These are phyloP conservation scores for Globisporangium ultimum DNA, from an alignment of 352 stramenopile species.

Conservation along the genomic window DNA sequence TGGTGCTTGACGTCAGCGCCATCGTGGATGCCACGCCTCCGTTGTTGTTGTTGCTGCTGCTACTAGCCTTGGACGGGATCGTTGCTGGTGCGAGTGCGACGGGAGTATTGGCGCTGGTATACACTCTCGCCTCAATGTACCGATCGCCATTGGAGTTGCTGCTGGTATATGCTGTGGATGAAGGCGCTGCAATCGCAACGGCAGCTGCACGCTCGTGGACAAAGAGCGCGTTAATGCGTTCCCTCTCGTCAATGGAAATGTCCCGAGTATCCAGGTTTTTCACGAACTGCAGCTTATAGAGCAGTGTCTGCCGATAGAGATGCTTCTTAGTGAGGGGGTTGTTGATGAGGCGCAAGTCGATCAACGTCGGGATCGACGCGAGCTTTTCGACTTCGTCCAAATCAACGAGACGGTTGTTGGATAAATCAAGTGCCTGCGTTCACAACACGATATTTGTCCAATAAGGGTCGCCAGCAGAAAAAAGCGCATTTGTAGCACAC, in stretches of 20 bases:
- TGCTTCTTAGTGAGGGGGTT: constrained; percentile 84
- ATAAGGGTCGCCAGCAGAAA: too few relatives aligned
- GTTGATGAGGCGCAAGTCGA: constrained; percentile 58
- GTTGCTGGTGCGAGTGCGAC: constrained; percentile 42
- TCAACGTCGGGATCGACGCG: constrained; percentile 42
- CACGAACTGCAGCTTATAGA: constrained; percentile 58
- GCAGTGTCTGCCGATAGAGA: constrained; percentile 65
- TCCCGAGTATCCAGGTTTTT: constrained; percentile 65
- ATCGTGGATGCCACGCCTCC: background rate
- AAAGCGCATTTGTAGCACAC: background rate
- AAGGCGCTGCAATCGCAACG: constrained; percentile 17
- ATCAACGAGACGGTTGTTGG: constrained; percentile 72
- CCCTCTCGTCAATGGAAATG: constrained; percentile 71
- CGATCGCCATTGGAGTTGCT: constrained; percentile 15
- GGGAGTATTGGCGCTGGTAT: constrained; percentile 10
- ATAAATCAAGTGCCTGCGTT: constrained; percentile 58
- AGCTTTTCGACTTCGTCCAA: constrained; percentile 83
- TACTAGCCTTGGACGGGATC: constrained; percentile 32
- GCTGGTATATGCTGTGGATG: constrained; percentile 6
- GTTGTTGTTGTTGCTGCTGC: constrained; percentile 4
- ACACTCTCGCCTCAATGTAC: constrained; percentile 18
- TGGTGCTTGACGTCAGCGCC: background rate
- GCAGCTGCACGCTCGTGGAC: constrained; percentile 47
- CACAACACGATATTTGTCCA: too few relatives aligned
- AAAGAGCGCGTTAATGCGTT: constrained; percentile 67